Evolutionary conservation across 441 rosid genomes (phyloP), one percentile per base, ranked within the genome.

Genomic region (Syzygium malaccense): DNA sequence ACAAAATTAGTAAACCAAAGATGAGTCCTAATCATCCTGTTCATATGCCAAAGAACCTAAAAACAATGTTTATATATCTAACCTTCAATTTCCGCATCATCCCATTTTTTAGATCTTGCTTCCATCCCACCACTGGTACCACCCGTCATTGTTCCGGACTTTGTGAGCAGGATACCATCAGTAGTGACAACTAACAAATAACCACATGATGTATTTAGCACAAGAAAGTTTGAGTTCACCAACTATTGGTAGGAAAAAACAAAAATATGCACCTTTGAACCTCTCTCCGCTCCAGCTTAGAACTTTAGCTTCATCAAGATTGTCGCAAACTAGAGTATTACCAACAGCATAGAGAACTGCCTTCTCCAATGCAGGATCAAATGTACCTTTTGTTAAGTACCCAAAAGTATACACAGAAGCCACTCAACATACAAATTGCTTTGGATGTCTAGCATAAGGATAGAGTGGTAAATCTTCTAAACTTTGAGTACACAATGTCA

Each of bases 121-220:
- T 98, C 99, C 99, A 98, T 97, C 91, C 99, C 99, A 89, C 99
- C 98, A 91, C 95, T 97, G 86, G 99, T 96, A 91, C 99, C 99
- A 92, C 99, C 99, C 92, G 99, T 98, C 99, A 98, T 98, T 88
- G 99, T 98, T 89, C 99, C 99, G 89, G 99, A 91, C 94, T 95
- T 98, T 56, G 99, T 94, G 66, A 98, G 99, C 64, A 98, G 91
- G 89, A 94, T 95, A 89, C 99, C 99, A 92, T 98, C 99, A 93
- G 95, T 95, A 89, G 99, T 98, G 87, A 98, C 99, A 94, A 97
- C 99, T 98, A 92, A 88, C 75, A 90, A 88, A 89, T 88, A 55
- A 64, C 89, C 49, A 90, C 57, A 85, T 60, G 88, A 57, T 54
- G 26, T 19, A 78, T 58, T 88, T 33, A 89, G 89, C 87, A 80